These are phyloP conservation scores for Eutrema yunnanense DNA, from an alignment of 345 rosid genomes.

Conservation along the genomic window DNA sequence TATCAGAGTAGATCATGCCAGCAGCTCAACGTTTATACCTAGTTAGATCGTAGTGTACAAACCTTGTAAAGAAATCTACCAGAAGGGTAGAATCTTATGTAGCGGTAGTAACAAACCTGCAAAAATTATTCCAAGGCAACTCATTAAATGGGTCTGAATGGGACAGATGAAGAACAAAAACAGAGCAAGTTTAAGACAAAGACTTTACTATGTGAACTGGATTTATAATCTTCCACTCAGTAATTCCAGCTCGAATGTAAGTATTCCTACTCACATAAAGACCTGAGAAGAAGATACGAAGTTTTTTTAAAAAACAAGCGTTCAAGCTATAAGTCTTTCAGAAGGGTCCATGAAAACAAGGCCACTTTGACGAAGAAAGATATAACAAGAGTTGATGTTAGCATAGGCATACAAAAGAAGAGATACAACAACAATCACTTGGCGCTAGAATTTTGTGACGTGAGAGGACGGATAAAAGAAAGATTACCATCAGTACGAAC, in stretches of 20 bases:
- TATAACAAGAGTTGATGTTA: not conserved
- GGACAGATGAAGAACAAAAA: not conserved
- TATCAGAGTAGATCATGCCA: not conserved
- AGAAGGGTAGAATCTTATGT: slow-evolving; percentile 79
- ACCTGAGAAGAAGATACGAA: slow-evolving; percentile 42
- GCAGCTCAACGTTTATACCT: not conserved
- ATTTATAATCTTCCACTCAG: slow-evolving; percentile 84
- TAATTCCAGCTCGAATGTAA: slow-evolving; percentile 79
- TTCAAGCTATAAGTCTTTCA: not conserved
- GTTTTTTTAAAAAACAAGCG: not conserved
- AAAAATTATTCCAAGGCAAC: not conserved
- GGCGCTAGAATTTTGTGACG: not conserved
- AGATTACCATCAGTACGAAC: slow-evolving; percentile 83
- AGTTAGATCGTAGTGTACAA: not conserved
- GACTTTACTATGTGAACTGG: slow-evolving; percentile 90
- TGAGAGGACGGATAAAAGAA: not conserved
- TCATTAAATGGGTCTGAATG: not conserved
- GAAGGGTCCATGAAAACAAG: not conserved
- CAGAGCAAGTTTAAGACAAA: not conserved
- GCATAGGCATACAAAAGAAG: not conserved
- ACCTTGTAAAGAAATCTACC: slow-evolving; percentile 96
- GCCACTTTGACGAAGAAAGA: not conserved
- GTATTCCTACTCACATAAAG: slow-evolving; percentile 94
- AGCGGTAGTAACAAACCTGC: slow-evolving; percentile 93
- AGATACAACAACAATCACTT: not conserved